Evolutionary conservation across 2,329 filamentous ascomycete genomes (phyloP).

Genomic region (Ascochyta koolunga): DNA sequence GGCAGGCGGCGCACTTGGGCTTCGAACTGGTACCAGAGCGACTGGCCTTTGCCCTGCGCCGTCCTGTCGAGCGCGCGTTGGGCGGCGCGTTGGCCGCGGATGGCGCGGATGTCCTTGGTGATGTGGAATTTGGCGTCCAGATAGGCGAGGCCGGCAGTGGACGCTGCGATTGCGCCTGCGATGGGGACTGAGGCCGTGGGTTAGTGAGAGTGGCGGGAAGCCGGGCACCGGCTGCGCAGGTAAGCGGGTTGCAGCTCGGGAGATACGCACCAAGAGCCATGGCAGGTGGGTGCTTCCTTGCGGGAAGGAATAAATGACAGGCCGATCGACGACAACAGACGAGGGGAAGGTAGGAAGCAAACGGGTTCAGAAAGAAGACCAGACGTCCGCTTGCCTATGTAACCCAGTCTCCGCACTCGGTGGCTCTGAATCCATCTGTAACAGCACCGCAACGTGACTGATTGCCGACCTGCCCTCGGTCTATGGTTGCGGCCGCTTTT

Average conservation of each 20-base stretch:
- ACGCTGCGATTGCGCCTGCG: slow-evolving; percentile 43
- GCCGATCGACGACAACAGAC: neutral
- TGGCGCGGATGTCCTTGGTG: slow-evolving; percentile 61
- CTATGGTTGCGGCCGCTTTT: slow-evolving; percentile 13
- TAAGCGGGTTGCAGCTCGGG: neutral
- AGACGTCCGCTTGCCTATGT: neutral
- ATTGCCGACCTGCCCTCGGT: slow-evolving; percentile 37
- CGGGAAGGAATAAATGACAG: neutral
- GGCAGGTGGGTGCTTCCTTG: neutral
- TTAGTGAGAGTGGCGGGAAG: slow-evolving; percentile 6
- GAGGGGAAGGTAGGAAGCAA: neutral
- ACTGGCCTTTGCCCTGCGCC: slow-evolving; percentile 61
- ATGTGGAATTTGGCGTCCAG: slow-evolving; percentile 74
- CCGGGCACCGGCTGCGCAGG: no score
- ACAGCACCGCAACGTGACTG: slow-evolving; percentile 32
- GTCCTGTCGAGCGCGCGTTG: slow-evolving; percentile 51
- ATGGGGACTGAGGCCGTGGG: slow-evolving; percentile 32
- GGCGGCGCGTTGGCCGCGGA: slow-evolving; percentile 54
- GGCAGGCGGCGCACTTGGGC: slow-evolving; percentile 58
- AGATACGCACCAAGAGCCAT: slow-evolving; percentile 16
- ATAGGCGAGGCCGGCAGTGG: slow-evolving; percentile 60
- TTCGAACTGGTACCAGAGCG: slow-evolving; percentile 71
- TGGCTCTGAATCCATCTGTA: slow-evolving; percentile 18
- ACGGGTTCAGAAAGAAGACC: neutral
- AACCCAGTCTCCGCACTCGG: neutral